A percentile compares a stretch with the other conserved stretches of the same genome.
Evolutionary conservation across 805 yeast genomes (phyloP).

Genomic region (Wickerhamiella shivajii): DNA sequence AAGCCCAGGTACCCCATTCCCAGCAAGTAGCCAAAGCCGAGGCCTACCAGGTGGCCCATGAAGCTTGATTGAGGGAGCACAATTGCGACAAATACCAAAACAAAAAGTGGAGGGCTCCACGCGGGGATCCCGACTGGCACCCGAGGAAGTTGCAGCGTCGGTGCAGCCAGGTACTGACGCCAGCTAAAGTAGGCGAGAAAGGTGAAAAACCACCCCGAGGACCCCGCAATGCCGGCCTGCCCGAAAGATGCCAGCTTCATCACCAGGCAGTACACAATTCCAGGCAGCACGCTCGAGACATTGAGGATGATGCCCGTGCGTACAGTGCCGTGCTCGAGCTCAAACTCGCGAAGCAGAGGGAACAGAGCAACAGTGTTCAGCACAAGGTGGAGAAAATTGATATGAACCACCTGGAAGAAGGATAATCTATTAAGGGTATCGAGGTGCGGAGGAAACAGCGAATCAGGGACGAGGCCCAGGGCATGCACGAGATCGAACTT

Average conservation of each 20-base stretch:
- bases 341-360: conserved; percentile 51
- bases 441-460: conserved; percentile 30
- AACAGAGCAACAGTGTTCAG: conserved; percentile 44
- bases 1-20: conserved; percentile 42
- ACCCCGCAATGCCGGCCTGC: conserved; percentile 22
- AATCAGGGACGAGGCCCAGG: conserved; percentile 41
- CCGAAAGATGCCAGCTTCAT: conserved; percentile 2
- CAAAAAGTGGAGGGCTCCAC: conserved; percentile 38
- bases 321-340: conserved; percentile 64
- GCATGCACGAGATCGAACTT: conserved; percentile 20
- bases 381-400: conserved; percentile 42
- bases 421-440: conserved; percentile 40
- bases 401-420: conserved; percentile 59
- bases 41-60: conserved; percentile 58
- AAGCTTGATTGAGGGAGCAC: conserved; percentile 54
- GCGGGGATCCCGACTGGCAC: conserved; percentile 37
- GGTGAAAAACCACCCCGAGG: conserved; percentile 64
- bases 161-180: conserved; percentile 26
- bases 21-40: conserved; percentile 44
- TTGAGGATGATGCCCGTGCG: conserved; percentile 72
- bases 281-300: conserved; percentile 54
- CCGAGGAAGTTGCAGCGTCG: conserved; percentile 21
- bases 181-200: conserved; percentile 48
- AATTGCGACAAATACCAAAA: conserved; percentile 36
- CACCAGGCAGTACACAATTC: conserved; percentile 37